Percentiles rank a stretch among this genome's conserved stretches.
Evolutionary conservation across 345 rosid species (phyloP).

Genomic region (Euphorbia pulcherrima): DNA sequence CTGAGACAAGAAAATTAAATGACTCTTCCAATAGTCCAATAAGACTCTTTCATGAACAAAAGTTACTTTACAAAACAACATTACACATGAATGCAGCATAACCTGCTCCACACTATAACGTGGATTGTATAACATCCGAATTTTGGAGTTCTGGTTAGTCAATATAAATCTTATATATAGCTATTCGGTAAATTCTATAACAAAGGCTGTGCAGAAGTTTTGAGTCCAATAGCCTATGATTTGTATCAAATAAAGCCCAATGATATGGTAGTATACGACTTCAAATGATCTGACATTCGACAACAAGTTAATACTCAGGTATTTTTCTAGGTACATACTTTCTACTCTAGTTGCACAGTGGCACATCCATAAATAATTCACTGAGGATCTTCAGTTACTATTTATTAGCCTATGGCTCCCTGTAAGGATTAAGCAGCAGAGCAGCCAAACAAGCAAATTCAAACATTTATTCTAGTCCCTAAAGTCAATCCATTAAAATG

Average conservation of each 20-base stretch:
- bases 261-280: no score
- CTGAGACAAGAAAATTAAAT: conserved; percentile 34
- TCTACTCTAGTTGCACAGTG: neutral
- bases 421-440: neutral
- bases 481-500: neutral
- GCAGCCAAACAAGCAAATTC: neutral
- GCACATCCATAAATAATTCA: neutral
- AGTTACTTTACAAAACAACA: neutral
- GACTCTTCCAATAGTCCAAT: neutral
- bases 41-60: neutral
- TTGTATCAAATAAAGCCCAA: neutral
- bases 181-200: neutral
- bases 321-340: neutral
- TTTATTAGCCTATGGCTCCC: neutral
- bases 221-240: neutral
- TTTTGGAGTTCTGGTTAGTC: neutral
- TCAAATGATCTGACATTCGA: neutral
- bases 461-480: neutral
- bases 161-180: neutral
- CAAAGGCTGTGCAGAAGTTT: neutral
- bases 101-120: neutral
- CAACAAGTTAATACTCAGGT: neutral
- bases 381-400: no score
- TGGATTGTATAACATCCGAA: neutral
- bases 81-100: neutral